Evolutionary conservation across 2,329 filamentous ascomycete species (phyloP).

Genomic region (Sporothrix mexicana): DNA sequence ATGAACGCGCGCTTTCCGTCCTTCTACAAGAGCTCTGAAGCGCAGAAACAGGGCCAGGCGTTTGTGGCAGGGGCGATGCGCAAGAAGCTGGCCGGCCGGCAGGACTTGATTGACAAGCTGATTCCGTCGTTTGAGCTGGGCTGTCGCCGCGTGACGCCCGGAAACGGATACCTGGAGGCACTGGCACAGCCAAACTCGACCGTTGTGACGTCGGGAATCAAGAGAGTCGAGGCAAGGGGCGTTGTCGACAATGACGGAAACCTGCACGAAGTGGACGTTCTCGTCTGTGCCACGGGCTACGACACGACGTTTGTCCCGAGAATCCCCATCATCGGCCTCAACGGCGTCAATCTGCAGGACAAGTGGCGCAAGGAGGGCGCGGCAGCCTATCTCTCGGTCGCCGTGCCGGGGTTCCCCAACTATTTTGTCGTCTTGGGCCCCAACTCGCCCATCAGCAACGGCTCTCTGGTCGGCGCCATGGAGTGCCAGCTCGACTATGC

Average conservation of each 20-base stretch:
- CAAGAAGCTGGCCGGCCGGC: conserved; percentile 7
- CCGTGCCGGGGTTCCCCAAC: conserved; percentile 33
- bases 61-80: conserved; percentile 49
- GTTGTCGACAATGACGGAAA: conserved; percentile 42
- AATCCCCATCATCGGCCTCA: conserved; percentile 41
- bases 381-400: conserved; percentile 32
- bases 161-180: conserved; percentile 50
- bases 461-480: conserved; percentile 30
- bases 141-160: conserved; percentile 50
- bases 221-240: conserved; percentile 45
- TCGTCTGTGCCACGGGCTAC: conserved; percentile 49
- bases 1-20: conserved; percentile 32
- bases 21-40: conserved; percentile 21
- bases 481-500: conserved; percentile 34
- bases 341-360: conserved; percentile 32
- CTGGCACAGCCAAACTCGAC: conserved; percentile 53
- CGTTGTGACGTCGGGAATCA: conserved; percentile 49
- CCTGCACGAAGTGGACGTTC: conserved; percentile 40
- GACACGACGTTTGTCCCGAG: conserved; percentile 41
- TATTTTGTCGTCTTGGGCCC: conserved; percentile 34
- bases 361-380: conserved; percentile 36
- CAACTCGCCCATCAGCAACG: conserved; percentile 33
- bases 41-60: conserved; percentile 46
- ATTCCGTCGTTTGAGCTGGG: conserved; percentile 52
- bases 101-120: conserved; percentile 43